Evolutionary conservation across 495 filamentous ascomycete genomes (phyloP).

Genomic region (Diplogelasinospora grovesii): DNA sequence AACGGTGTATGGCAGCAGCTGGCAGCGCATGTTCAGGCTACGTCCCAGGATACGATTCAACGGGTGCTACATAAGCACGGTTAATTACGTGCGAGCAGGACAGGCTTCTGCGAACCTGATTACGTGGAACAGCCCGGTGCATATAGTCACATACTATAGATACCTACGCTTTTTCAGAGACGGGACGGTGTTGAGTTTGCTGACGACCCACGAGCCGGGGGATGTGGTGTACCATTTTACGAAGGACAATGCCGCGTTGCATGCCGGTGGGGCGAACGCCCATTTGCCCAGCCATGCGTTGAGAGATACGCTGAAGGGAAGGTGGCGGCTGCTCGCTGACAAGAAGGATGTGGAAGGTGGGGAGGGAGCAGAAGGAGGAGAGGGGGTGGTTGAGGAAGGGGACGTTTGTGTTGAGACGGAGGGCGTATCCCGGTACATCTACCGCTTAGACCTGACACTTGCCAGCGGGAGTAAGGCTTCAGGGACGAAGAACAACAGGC

Average conservation of each 20-base stretch:
- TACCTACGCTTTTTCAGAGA: conserved; percentile 94
- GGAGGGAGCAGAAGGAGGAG: too few relatives aligned
- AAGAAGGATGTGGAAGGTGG: conserved; percentile 12
- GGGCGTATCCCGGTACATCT: conserved; percentile 72
- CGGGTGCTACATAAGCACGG: conserved; percentile 90
- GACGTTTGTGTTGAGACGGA: conserved; percentile 80
- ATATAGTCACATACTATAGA: conserved; percentile 96
- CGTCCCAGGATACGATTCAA: conserved; percentile 89
- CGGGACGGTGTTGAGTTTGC: conserved; percentile 69
- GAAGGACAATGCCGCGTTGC: conserved; percentile 25
- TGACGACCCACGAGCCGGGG: conserved; percentile 71
- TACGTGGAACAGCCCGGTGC: conserved; percentile 77
- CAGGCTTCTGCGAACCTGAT: conserved; percentile 47
- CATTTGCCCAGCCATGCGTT: conserved; percentile 31
- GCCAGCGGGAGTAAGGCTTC: conserved; percentile 45
- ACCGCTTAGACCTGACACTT: conserved; percentile 68
- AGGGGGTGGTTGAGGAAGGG: too few relatives aligned
- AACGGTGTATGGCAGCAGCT: conserved; percentile 41
- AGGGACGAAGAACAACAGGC: conserved; percentile 64
- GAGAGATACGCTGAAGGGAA: conserved; percentile 30
- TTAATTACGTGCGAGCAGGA: conserved; percentile 87
- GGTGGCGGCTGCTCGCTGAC: conserved; percentile 29
- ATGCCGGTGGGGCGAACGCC: conserved; percentile 17
- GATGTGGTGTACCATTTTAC: conserved; percentile 76
- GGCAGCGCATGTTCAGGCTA: conserved; percentile 64